Percentiles rank a stretch among this genome's conserved stretches.
phyloP scores from a whole-genome alignment of 208 protist genomes.

The Acanthamoeba sp. region DNA sequence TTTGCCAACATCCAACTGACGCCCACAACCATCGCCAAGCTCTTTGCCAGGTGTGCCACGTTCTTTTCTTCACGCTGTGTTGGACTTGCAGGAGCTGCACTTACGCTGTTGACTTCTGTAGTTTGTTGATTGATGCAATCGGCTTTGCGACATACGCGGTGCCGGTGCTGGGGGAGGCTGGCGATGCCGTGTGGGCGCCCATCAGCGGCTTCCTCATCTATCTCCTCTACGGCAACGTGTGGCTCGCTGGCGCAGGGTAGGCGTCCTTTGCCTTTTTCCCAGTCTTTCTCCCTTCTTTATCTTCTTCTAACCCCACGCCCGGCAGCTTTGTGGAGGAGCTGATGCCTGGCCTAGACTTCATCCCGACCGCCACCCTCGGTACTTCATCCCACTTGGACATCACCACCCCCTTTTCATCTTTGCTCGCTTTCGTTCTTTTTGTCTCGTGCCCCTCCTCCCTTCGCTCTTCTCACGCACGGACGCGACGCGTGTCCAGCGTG shows the following conservation, averaged over 20 bases:
- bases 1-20: background rate
- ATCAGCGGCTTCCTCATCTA: slow-evolving; percentile 50
- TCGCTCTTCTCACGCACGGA: background rate
- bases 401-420: too few relatives aligned
- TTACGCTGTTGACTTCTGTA: background rate
- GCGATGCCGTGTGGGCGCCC: slow-evolving; percentile 42
- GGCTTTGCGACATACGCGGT: slow-evolving; percentile 19
- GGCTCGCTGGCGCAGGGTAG: slow-evolving; percentile 6
- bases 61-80: background rate
- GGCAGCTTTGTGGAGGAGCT: background rate
- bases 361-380: slow-evolving; percentile 58
- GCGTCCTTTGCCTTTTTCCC: background rate
- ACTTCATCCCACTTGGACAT: background rate
- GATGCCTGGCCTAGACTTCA: slow-evolving; percentile 35
- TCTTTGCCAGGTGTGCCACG: background rate
- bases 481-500: background rate
- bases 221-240: slow-evolving; percentile 12
- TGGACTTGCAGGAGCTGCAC: too few relatives aligned
- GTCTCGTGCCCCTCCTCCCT: background rate
- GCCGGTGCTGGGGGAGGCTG: slow-evolving; percentile 19
- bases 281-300: background rate
- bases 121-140: slow-evolving; percentile 45
- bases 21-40: background rate
- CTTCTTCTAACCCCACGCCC: too few relatives aligned
- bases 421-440: background rate